phyloP scores from a whole-genome alignment of 805 yeast species.

The Ogataea nonfermentans region DNA sequence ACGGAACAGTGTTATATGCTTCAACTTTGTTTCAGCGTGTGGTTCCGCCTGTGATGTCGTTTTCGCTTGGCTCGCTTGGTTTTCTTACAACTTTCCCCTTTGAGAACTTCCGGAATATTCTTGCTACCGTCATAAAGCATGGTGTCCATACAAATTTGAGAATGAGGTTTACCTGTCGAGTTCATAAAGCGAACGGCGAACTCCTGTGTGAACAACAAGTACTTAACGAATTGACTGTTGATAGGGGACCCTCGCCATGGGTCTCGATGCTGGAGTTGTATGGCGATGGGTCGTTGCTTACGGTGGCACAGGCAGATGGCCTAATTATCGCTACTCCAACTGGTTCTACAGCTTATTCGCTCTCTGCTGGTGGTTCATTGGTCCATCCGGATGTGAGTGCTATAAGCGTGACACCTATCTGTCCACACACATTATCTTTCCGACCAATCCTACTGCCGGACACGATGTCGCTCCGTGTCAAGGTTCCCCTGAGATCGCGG shows the following conservation, averaged over 20 bases:
- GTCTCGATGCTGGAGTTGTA: conserved; percentile 86
- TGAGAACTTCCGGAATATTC: conserved; percentile 61
- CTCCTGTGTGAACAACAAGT: conserved; percentile 70
- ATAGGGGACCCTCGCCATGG: conserved; percentile 92
- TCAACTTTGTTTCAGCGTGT: conserved; percentile 79
- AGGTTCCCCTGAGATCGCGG: conserved; percentile 74
- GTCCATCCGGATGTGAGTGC: conserved; percentile 95
- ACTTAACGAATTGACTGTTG: conserved; percentile 85
- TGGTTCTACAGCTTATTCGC: conserved; percentile 93
- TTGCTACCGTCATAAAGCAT: conserved; percentile 56
- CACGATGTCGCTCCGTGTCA: conserved; percentile 80
- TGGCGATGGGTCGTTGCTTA: conserved; percentile 80
- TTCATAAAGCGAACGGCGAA: conserved; percentile 53
- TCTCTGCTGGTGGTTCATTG: conserved; percentile 92
- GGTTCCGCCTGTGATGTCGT: conserved; percentile 91
- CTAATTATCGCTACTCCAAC: conserved; percentile 91
- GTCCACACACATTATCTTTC: conserved; percentile 93
- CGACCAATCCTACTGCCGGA: conserved; percentile 92
- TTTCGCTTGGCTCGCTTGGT: conserved; percentile 88
- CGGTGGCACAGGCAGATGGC: conserved; percentile 94
- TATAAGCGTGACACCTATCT: conserved; percentile 89
- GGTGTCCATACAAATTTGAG: conserved; percentile 80
- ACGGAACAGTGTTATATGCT: conserved; percentile 90
- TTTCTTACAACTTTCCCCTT: conserved; percentile 85
- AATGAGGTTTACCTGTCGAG: conserved; percentile 85